A percentile compares a stretch with the other conserved stretches of the same genome.
These are phyloP conservation scores for Rhodotorula toruloides DNA, from an alignment of 768 basidiomycete species.

Conservation along the genomic window DNA sequence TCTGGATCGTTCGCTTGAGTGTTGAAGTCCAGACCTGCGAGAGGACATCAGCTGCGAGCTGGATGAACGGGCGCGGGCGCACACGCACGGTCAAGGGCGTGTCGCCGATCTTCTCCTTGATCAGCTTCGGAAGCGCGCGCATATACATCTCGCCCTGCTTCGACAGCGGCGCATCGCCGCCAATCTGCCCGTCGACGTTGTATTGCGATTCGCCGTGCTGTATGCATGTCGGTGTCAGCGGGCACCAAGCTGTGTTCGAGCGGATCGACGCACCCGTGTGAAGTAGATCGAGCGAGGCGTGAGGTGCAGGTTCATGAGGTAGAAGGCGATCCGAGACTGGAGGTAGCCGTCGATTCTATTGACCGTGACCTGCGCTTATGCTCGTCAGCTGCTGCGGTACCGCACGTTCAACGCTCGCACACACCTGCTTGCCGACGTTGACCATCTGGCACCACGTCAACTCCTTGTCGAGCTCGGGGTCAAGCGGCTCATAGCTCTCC, in stretches of 20 bases:
- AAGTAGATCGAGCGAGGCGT: slow-evolving; percentile 95
- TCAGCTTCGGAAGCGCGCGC: slow-evolving; percentile 72
- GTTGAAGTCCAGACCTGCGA: slow-evolving; percentile 97
- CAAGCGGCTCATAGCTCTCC: slow-evolving; percentile 85
- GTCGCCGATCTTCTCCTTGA: slow-evolving; percentile 85
- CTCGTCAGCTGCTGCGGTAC: slow-evolving; percentile 45
- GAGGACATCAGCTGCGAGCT: neutral
- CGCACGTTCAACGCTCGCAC: slow-evolving; percentile 51
- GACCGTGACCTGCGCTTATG: slow-evolving; percentile 31
- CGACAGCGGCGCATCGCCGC: slow-evolving; percentile 89
- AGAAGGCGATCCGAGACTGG: slow-evolving; percentile 94
- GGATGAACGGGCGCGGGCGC: neutral
- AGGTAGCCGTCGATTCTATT: slow-evolving; percentile 84
- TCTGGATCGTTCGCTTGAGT: slow-evolving; percentile 83
- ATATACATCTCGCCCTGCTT: slow-evolving; percentile 79
- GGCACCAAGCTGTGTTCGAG: rapidly evolving
- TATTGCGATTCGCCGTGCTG: slow-evolving; percentile 98
- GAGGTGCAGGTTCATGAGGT: slow-evolving; percentile 85
- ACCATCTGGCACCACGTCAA: slow-evolving; percentile 85
- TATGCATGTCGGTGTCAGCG: neutral
- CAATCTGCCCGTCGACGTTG: slow-evolving; percentile 94
- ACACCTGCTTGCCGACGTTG: slow-evolving; percentile 84
- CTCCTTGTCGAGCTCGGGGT: slow-evolving; percentile 63
- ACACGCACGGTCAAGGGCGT: slow-evolving; percentile 68
- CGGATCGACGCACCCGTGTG: slow-evolving; percentile 63